Base-by-base conservation (phyloP, 768 basidiomycete genomes). In the Crucibulum laeve region DNA sequence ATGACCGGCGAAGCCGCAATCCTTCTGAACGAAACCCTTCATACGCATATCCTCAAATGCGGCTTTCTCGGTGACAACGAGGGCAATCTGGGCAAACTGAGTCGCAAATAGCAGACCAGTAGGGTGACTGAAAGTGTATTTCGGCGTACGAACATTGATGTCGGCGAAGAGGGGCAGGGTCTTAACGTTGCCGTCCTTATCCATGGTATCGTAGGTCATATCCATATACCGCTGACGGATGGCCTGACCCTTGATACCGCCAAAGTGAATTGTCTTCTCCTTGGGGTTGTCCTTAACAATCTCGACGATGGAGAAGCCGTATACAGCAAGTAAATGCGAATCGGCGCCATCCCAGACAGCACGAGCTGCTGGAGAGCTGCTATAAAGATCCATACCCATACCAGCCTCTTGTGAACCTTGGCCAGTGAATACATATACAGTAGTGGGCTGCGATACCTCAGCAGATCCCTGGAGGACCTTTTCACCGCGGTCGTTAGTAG, bases 211-310 rank as follows among this genome's bases (percentile, higher is more conserved):
- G 70, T 97, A 98, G 4, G 89, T 87, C 88, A 99, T 96, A 53
- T 94, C 93, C 91, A 98, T 98, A 69, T 99, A 99, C n/a, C 96
- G 84, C 56, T 94, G 89, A 22, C 96, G 89, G 51, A 98, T 98
- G 2, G 85, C 94, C 61, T 98, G 95, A 30, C 96, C 96, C 69
- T 97, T 97, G 65, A 98, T 90, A 61, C 96, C 96, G 73, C 96
- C 96, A 53, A 99, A 99, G 65, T 99, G 95, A 53, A 99, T 86
- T 0, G 93, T 99, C 74, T 97, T 92, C 65, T 89, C 84, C 75
- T 93, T 96, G 15, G 95, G 94, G 62, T 98, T 97, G 62, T 94
- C 87, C 70, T 94, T 95, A 65, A 99, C 95, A 53, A 99, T 96
- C 62, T 99, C 94, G 56, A 97, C 73, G 61, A 99, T 98, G 4